These are phyloP conservation scores for Peronosclerospora sorghi DNA, from an alignment of 352 stramenopile species.

Conservation along the genomic window DNA sequence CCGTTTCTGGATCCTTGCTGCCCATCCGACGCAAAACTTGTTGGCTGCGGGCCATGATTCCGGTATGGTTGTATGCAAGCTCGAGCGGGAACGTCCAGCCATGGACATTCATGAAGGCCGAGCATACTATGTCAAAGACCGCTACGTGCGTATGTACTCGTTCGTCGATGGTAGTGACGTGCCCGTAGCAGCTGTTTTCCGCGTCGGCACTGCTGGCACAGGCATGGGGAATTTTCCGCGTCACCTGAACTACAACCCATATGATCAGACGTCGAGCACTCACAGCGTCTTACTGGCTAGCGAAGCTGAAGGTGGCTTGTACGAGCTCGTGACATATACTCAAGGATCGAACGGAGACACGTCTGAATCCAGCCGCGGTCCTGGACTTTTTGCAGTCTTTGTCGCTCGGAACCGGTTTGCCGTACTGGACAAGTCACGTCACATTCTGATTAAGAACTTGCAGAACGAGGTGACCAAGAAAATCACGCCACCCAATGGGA, in stretches of 20 bases:
- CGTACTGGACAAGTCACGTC: constrained; percentile 92
- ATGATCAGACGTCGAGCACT: constrained; percentile 85
- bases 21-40: constrained; percentile 95
- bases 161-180: constrained; percentile 79
- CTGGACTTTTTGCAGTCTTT: constrained; percentile 94
- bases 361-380: constrained; percentile 89
- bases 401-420: constrained; percentile 96
- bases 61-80: constrained; percentile 99
- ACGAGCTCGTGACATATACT: constrained; percentile 95
- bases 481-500: constrained; percentile 91
- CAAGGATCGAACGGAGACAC: constrained; percentile 62
- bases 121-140: constrained; percentile 96
- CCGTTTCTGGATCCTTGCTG: constrained; percentile 97
- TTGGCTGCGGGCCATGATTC: constrained; percentile 98
- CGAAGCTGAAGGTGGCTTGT: constrained; percentile 94
- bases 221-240: constrained; percentile 90
- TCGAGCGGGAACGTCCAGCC: constrained; percentile 93
- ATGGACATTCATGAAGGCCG: constrained; percentile 82
- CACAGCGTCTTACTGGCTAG: constrained; percentile 90
- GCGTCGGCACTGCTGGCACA: constrained; percentile 51
- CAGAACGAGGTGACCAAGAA: constrained; percentile 98
- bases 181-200: constrained; percentile 57
- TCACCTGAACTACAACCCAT: constrained; percentile 93
- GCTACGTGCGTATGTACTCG: constrained; percentile 96
- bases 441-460: constrained; percentile 99